These are phyloP conservation scores for Scutellaria barbata DNA, from an alignment of 257 asterid species.

Conservation along the genomic window DNA sequence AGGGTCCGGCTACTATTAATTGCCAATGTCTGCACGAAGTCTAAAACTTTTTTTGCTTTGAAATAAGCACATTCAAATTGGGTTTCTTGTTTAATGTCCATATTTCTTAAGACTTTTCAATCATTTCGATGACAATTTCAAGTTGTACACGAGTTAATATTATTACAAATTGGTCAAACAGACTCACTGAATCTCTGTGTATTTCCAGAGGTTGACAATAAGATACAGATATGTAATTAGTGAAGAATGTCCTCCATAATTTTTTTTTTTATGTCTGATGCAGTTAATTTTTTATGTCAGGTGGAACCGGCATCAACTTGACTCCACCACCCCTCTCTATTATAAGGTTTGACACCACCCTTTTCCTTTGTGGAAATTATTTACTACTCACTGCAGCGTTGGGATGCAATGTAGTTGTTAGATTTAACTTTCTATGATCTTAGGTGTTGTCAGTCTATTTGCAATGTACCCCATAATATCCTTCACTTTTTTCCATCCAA, in stretches of 20 bases:
- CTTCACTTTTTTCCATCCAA: not conserved
- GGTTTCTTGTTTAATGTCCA: not conserved
- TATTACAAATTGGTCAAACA: not conserved
- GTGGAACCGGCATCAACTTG: constrained; percentile 95
- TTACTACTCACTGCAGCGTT: not conserved
- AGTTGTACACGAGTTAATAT: too few relatives aligned
- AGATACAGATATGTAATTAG: not conserved
- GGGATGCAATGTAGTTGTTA: not conserved
- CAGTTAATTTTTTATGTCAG: constrained; percentile 47
- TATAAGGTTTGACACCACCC: constrained; percentile 52
- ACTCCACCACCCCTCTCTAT: constrained; percentile 90
- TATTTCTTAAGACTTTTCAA: not conserved
- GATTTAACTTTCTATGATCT: not conserved
- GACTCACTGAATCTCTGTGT: not conserved
- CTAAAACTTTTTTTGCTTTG: too few relatives aligned
- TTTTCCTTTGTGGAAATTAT: not conserved
- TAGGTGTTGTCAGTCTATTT: not conserved
- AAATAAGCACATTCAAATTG: not conserved
- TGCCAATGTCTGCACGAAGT: not conserved
- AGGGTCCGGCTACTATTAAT: too few relatives aligned
- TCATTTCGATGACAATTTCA: not conserved
- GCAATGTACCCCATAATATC: not conserved
- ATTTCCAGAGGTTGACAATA: not conserved
- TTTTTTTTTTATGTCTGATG: constrained; percentile 32
- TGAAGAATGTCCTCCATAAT: not conserved